Evolutionary conservation across 768 basidiomycete genomes (phyloP).

Genomic region (Phlebiopsis gigantea): DNA sequence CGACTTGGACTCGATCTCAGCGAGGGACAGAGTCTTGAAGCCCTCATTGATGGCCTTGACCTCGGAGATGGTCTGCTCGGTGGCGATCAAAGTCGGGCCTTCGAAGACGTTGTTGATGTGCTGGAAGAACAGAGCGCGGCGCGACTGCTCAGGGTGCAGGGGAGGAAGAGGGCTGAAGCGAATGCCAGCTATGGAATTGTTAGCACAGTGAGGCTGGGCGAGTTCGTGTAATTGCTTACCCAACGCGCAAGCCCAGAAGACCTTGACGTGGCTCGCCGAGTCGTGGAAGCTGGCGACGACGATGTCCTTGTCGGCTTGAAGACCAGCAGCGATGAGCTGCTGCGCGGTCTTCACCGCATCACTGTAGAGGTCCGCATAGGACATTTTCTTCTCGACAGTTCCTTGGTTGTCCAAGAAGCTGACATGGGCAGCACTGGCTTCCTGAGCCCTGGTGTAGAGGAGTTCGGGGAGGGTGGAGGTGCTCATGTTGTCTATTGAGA

Average conservation of each 20-base stretch:
- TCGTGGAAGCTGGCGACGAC: constrained; percentile 25
- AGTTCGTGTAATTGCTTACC: constrained; percentile 9
- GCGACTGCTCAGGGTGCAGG: constrained; percentile 26
- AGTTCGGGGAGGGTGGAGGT: constrained; percentile 1
- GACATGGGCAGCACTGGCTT: not conserved
- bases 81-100: constrained; percentile 18
- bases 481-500: not conserved
- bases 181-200: constrained; percentile 20
- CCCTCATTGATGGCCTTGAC: not conserved
- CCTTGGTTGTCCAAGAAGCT: constrained; percentile 11
- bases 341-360: constrained; percentile 15
- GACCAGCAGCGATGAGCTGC: constrained; percentile 22
- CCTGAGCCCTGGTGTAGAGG: not conserved
- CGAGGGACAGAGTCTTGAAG: not conserved
- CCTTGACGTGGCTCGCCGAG: constrained; percentile 25
- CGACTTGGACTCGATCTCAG: not conserved
- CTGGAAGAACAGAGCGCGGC: constrained; percentile 22
- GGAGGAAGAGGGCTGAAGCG: constrained; percentile 27
- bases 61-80: not conserved
- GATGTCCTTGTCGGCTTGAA: constrained; percentile 20
- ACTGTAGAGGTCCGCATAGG: constrained; percentile 14
- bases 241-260: constrained; percentile 31
- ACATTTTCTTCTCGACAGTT: constrained; percentile 1
- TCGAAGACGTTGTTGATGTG: constrained; percentile 25
- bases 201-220: not conserved